Evolutionary conservation across 2,329 filamentous ascomycete species (phyloP).

Genomic region (Aquanectria penicillioides): DNA sequence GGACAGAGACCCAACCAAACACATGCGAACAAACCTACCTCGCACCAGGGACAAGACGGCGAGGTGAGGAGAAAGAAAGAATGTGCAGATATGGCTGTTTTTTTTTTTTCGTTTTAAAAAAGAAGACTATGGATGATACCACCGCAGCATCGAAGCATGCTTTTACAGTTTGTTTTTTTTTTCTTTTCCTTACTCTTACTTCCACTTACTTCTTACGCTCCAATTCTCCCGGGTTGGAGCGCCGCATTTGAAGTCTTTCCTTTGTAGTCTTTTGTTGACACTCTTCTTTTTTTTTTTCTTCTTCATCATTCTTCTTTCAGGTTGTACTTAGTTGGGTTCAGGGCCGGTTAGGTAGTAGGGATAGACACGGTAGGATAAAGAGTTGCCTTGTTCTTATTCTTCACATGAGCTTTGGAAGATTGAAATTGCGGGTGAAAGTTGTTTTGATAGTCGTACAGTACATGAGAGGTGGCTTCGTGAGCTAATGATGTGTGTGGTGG

Average conservation of each 20-base stretch:
- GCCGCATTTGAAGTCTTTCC: conserved; percentile 18
- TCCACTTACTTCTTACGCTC: too few species aligned
- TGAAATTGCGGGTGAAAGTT: conserved; percentile 2
- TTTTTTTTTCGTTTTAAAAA: conserved; percentile 39
- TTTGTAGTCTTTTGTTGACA: conserved; percentile 29
- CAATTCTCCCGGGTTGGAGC: conserved; percentile 21
- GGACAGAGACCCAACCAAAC: conserved; percentile 13
- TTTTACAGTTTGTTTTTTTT: conserved; percentile 41
- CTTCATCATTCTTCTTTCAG: too few species aligned
- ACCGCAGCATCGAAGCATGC: conserved; percentile 52
- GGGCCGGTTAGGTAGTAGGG: conserved; percentile 29
- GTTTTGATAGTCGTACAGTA: conserved; percentile 10
- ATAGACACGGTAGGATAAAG: conserved; percentile 42
- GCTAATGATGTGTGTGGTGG: conserved; percentile 14
- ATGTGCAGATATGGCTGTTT: conserved; percentile 43
- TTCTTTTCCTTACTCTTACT: too few species aligned
- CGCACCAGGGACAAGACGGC: conserved; percentile 5
- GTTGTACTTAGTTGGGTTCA: conserved; percentile 29
- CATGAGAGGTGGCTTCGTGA: conserved; percentile 11
- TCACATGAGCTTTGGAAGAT: not conserved
- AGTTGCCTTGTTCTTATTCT: conserved; percentile 27
- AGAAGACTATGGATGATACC: conserved; percentile 55
- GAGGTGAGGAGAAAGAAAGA: conserved; percentile 19
- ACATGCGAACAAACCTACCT: not conserved
- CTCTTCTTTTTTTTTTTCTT: conserved; percentile 34